A percentile compares a stretch with the other conserved stretches of the same genome.
phyloP scores from a whole-genome alignment of 352 stramenopile genomes.

The Phytophthora colocasiae region DNA sequence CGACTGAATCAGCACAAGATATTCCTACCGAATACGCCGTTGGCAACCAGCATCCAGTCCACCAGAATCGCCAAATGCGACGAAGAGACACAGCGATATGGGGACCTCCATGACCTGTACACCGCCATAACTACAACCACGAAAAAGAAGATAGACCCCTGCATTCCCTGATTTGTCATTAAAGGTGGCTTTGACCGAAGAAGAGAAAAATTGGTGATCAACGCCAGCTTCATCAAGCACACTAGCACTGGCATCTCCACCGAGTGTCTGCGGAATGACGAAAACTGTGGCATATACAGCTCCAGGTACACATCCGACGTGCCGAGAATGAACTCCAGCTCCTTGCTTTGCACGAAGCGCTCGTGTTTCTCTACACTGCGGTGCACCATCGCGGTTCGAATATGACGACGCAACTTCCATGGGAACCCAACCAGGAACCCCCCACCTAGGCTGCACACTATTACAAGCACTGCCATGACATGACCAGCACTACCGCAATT shows the following conservation, averaged over 20 bases:
- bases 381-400: slow-evolving; percentile 42
- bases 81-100: slow-evolving; percentile 50
- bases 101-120: slow-evolving; percentile 27
- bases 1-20: neutral
- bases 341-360: slow-evolving; percentile 52
- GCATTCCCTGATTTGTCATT: slow-evolving; percentile 50
- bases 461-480: slow-evolving; percentile 29
- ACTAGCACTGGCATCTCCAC: slow-evolving; percentile 41
- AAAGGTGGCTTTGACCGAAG: slow-evolving; percentile 51
- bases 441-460: slow-evolving; percentile 48
- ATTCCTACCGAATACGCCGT: slow-evolving; percentile 57
- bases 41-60: slow-evolving; percentile 52
- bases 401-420: slow-evolving; percentile 40
- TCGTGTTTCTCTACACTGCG: slow-evolving; percentile 49
- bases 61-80: slow-evolving; percentile 42
- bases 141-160: slow-evolving; percentile 57
- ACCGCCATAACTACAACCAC: slow-evolving; percentile 33
- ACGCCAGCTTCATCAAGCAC: slow-evolving; percentile 54
- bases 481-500: slow-evolving; percentile 46
- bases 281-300: slow-evolving; percentile 60
- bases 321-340: slow-evolving; percentile 62
- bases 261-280: slow-evolving; percentile 50
- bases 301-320: slow-evolving; percentile 68
- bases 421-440: slow-evolving; percentile 60
- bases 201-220: slow-evolving; percentile 63